Evolutionary conservation across 257 asterid species (phyloP).

Genomic region (Gentiana straminea): DNA sequence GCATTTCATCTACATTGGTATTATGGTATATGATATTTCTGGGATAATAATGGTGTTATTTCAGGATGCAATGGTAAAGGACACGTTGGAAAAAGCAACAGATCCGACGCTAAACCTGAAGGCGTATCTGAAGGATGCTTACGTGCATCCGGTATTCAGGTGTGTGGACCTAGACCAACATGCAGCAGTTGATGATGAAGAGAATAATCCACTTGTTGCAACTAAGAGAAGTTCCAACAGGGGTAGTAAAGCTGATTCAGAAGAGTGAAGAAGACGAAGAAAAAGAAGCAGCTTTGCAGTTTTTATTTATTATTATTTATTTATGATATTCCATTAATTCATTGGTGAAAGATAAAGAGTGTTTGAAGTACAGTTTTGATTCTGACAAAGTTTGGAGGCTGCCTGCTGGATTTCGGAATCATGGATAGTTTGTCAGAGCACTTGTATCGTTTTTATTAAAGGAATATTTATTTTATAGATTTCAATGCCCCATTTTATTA

Average conservation of each 20-base stretch:
- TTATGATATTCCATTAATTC: no score
- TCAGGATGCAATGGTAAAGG: slow-evolving; percentile 63
- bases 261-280: neutral
- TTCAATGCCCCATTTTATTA: no score
- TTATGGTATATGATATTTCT: neutral
- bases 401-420: no score
- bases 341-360: no score
- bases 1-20: no score
- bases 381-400: no score
- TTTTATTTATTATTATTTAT: no score
- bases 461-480: no score
- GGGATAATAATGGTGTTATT: neutral
- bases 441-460: no score
- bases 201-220: slow-evolving; percentile 21
- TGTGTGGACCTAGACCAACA: slow-evolving; percentile 14
- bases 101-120: slow-evolving; percentile 40
- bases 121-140: slow-evolving; percentile 37
- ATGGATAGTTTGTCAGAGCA: no score
- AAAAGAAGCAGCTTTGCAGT: no score
- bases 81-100: slow-evolving; percentile 49
- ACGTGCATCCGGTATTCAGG: slow-evolving; percentile 54
- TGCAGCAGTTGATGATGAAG: slow-evolving; percentile 19
- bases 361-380: no score
- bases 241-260: slow-evolving; percentile 17
- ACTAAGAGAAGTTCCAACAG: slow-evolving; percentile 23